These are phyloP conservation scores for Medicago truncatula DNA, from an alignment of 306 rosid genomes.

Conservation along the genomic window DNA sequence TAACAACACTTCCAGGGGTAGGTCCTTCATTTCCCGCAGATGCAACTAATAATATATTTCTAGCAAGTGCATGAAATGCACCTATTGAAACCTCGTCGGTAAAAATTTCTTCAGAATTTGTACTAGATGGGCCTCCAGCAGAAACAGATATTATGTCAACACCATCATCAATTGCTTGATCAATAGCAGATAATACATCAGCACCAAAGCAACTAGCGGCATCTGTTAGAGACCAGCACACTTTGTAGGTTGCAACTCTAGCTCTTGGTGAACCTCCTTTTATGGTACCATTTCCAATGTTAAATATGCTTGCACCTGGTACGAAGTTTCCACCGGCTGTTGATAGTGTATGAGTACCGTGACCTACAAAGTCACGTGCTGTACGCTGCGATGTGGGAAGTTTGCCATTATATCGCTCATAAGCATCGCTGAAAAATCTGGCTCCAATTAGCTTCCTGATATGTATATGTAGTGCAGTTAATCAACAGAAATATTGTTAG, in stretches of 20 bases:
- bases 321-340: conserved; percentile 76
- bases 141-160: conserved; percentile 69
- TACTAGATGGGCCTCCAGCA: conserved; percentile 36
- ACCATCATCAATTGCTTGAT: conserved; percentile 73
- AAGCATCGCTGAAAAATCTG: conserved; percentile 59
- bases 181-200: conserved; percentile 65
- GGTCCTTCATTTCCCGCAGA: conserved; percentile 79
- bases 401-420: not conserved
- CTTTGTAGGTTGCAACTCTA: conserved; percentile 77
- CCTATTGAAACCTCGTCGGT: conserved; percentile 52
- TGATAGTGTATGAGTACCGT: conserved; percentile 84
- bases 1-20: conserved; percentile 40
- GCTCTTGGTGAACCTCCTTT: conserved; percentile 90
- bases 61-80: conserved; percentile 63
- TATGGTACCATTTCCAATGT: conserved; percentile 47
- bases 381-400: conserved; percentile 25
- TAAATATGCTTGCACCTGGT: conserved; percentile 11
- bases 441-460: conserved; percentile 84
- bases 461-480: not conserved
- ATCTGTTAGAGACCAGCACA: conserved; percentile 54
- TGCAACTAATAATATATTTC: conserved; percentile 51
- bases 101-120: conserved; percentile 17
- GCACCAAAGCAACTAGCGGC: conserved; percentile 54
- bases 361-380: conserved; percentile 70
- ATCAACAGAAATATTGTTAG: not conserved